Base-by-base conservation (phyloP, 257 asterid species). In the Fraxinus excelsior region DNA sequence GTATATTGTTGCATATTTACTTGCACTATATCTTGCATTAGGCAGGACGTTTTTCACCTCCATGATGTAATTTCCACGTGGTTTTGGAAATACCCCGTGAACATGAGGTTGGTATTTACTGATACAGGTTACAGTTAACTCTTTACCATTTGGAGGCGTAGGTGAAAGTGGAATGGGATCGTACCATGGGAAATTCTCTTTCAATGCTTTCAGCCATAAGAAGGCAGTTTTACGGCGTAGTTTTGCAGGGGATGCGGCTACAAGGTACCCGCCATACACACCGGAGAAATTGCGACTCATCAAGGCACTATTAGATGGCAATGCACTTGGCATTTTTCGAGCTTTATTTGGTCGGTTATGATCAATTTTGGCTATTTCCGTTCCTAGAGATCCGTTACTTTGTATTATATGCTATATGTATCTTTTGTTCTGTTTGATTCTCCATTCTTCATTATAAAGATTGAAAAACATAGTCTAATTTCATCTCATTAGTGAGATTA, bases 101-200 rank as follows among this genome's bases (percentile, higher is more conserved):
- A 42, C 14, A 80, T 58, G 53, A 70, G 79, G 28, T 66, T 76
- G 21, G 21, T 13, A 14, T 16, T 46, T 56, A 7, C 67, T 74
- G 49, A 68, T 81, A 90, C 90, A 95, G 98, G 80, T 90, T 80
- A 79, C 89, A 4, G 88, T 80, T 75, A 72, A 75, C 37, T 37
- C 85, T 5, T 78, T 95, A 82, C 99, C 98, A 32, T 95, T 95
- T 60, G 99, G 99, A 56, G 99, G 99, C 3, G 96, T 95, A 21
- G 99, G 98, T n/a, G 96, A 85, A 82, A 95, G 99, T 79, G 99
- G 99, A 77, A 95, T 86, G 91, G 99, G 98, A 32, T 79, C 97
- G 37, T 95, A 91, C 89, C 98, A 95, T 19, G 99, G 99, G 3
- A 91, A 86, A 81, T 88, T 87, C 84, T 91, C 97, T 6, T 95